Base-by-base conservation (phyloP, 116 monocot species). In the Zostera marina region DNA sequence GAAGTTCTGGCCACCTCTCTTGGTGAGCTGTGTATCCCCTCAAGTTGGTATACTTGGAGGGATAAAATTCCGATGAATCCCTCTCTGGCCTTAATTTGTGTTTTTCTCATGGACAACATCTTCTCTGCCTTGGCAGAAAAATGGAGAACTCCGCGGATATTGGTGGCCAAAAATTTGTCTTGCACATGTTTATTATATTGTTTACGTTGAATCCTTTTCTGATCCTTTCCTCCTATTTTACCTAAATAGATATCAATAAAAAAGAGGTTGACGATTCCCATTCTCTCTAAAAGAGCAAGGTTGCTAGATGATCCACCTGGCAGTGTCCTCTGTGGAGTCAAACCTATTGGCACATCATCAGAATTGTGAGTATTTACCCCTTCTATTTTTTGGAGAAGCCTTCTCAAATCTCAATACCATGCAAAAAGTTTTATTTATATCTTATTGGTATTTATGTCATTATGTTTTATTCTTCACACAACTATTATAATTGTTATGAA, bases 281-380 rank as follows among this genome's bases (percentile, higher is more conserved):
- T 63, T 66, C 66, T 98, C 12, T 53, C 47, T 68, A 74, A 98
- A 71, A 80, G 98, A 69, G 74, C 55, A 48, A 87, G 87, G 52
- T 56, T 98, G 64, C 66, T 98, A 63, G 75, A 78, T 52, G 73
- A 90, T 44, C 69, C 74, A 57, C 64, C 60, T 63, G 82, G 76
- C 51, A 81, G 69, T 66, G 59, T 98, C 22, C 81, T 98, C 63
- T 55, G 71, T 64, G 78, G 76, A 54, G 75, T 79, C 43, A 86
- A 48, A 62, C 91, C 98, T 66, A 57, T 86, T 66, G 81, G 79
- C 44, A 66, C 66, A 39, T 7, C 69, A 46, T 70, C 78, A 63
- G 98, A 98, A 1, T 54, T 90, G 96, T 88, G 52, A 84, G 87
- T 74, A n/a, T 26, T 63, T 40, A 41, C 6, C 42, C 6, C 42